A percentile compares a stretch with the other conserved stretches of the same genome.
Evolutionary conservation across 345 rosid species (phyloP).

Genomic region (Brassica juncea): DNA sequence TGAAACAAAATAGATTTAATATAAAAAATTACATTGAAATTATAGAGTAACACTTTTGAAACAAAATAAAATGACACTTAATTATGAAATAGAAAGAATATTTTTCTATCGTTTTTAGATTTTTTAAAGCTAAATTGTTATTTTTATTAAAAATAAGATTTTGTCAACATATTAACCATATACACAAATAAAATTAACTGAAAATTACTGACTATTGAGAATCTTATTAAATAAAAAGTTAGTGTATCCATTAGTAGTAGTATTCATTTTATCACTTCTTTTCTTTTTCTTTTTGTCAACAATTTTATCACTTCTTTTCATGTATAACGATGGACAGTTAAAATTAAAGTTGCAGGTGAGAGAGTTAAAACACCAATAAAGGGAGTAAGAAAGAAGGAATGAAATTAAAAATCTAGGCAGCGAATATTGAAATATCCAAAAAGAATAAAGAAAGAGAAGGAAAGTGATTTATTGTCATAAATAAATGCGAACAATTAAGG

Average conservation of each 20-base stretch:
- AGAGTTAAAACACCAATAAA: background rate
- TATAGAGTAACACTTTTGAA: too few species aligned
- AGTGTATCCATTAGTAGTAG: too few species aligned
- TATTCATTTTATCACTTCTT: background rate
- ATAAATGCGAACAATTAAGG: constrained; percentile 25
- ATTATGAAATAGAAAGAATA: too few species aligned
- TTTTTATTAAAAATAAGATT: too few species aligned
- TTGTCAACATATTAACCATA: too few species aligned
- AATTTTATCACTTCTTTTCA: background rate
- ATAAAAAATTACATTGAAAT: too few species aligned
- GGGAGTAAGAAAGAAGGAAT: background rate
- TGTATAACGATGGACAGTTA: background rate
- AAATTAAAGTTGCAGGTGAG: background rate
- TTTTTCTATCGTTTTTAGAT: too few species aligned
- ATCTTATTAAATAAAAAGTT: background rate
- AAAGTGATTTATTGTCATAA: background rate
- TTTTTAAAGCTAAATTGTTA: too few species aligned
- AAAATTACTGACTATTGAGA: constrained; percentile 7
- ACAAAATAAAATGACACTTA: too few species aligned
- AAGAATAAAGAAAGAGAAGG: background rate
- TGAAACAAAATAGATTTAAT: too few species aligned
- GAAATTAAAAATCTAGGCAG: background rate
- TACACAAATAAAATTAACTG: too few species aligned
- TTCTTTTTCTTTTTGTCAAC: too few species aligned
- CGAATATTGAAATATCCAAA: constrained; percentile 15